A percentile compares a stretch with the other conserved stretches of the same genome.
phyloP scores from a whole-genome alignment of 2,329 filamentous ascomycete genomes.

The Alternaria brassicicola region DNA sequence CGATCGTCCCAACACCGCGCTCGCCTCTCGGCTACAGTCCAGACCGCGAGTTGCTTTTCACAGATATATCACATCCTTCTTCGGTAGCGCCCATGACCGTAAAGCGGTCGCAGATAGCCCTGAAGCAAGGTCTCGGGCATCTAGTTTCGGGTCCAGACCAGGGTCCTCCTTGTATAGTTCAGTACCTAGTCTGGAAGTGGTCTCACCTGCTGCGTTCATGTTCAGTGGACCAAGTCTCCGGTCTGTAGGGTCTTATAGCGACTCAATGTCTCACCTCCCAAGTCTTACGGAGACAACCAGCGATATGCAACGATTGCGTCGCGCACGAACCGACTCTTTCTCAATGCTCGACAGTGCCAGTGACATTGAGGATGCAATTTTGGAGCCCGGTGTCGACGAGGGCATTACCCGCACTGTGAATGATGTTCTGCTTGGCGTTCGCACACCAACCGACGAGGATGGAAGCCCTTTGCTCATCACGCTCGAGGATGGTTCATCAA shows the following conservation, averaged over 20 bases:
- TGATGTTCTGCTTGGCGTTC: slow-evolving; percentile 31
- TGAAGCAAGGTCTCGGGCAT: slow-evolving; percentile 24
- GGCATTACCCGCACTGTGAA: slow-evolving; percentile 33
- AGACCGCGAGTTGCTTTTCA: slow-evolving; percentile 34
- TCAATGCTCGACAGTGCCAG: slow-evolving; percentile 28
- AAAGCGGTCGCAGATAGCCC: slow-evolving; percentile 3
- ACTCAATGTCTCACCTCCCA: slow-evolving; percentile 26
- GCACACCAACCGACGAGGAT: slow-evolving; percentile 27
- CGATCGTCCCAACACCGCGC: slow-evolving; percentile 14
- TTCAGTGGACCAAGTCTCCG: slow-evolving; percentile 44
- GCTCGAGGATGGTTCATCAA: slow-evolving; percentile 1
- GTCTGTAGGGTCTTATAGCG: slow-evolving; percentile 32
- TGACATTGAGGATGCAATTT: slow-evolving; percentile 25
- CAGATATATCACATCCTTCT: slow-evolving; percentile 37
- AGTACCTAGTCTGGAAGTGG: slow-evolving; percentile 39
- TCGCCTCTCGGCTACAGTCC: slow-evolving; percentile 19
- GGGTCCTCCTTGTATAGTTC: slow-evolving; percentile 28
- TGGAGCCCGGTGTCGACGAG: slow-evolving; percentile 30
- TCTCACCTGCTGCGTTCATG: slow-evolving; percentile 40
- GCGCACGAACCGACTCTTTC: slow-evolving; percentile 27
- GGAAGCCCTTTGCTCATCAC: slow-evolving; percentile 9
- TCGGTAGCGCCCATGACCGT: slow-evolving; percentile 20
- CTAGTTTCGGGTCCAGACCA: slow-evolving; percentile 27
- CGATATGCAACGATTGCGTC: slow-evolving; percentile 15
- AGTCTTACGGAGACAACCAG: slow-evolving; percentile 26